Base-by-base conservation (phyloP, 768 basidiomycete genomes). In the Podaxis sp. region DNA sequence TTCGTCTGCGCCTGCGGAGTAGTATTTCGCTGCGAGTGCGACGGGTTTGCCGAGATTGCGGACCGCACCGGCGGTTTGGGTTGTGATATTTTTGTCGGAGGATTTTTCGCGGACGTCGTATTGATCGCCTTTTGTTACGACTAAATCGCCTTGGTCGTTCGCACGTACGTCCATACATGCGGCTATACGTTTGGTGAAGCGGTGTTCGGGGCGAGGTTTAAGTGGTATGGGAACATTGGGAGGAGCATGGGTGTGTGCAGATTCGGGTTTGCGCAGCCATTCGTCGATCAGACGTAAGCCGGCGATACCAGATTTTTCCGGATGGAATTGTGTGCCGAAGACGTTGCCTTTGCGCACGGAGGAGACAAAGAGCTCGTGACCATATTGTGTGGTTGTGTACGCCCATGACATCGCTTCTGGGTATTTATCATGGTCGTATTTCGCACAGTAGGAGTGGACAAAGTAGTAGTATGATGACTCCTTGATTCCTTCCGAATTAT, bases 41-140 rank as follows among this genome's bases (percentile, higher is more conserved):
- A 99, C 93, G 19, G 97, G 97, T 76, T 97, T 98, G 56, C 97
- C 97, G 54, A 99, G 89, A 75, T 99, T 98, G 68, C 96, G 90
- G 12, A 99, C 97, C 0, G 85, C 85, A 27, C 92, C 91, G 6
- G 85, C 88, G 1, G 84, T 75, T 25, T 76, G 76, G 63, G 82
- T 75, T 17, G 75, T 64, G 41, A 77, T 61, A 7, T n/a, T 46
- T 33, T 33, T 33, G 33, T 33, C 33, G 59, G 69, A 57, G 24
- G 70, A 55, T 69, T 89, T 94, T 75, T 98, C 96, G 58, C 96
- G 92, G 17, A 98, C 96, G 72, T 98, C 94, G 77, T 99, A 99
- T 73, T 97, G 97, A 74, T 99, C 97, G 61, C 97, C 97, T 78
- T 99, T 99, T 47, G 97, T 99, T 1, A 99, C 97, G 63, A 99